Percentiles rank a stretch among this genome's conserved stretches.
Conservation (phyloP, 2,329 filamentous ascomycete genomes). For the Epichloe brachyelytri region DNA sequence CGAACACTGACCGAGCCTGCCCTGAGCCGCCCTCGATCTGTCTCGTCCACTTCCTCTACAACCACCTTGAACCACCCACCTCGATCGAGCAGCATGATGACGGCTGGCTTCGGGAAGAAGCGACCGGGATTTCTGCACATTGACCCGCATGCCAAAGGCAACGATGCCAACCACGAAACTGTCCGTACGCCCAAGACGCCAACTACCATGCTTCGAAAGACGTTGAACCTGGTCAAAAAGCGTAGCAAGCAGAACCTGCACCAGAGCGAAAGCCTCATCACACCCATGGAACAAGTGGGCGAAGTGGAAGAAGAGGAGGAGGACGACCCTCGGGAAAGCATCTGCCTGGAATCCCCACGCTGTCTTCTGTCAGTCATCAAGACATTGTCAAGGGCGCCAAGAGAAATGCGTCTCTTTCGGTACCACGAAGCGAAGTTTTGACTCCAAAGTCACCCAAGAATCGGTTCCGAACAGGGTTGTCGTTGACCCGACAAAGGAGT, state of each 20-base stretch:
- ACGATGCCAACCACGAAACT: constrained; percentile 16
- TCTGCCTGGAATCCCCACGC: constrained; percentile 10
- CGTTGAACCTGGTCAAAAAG: constrained; percentile 41
- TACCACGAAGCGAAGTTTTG: constrained; percentile 12
- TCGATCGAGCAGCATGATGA: constrained; percentile 31
- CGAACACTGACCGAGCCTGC: constrained; percentile 20
- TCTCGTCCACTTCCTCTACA: constrained; percentile 21
- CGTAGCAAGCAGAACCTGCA: constrained; percentile 38
- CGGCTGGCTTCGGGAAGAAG: constrained; percentile 22
- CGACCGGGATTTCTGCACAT: constrained; percentile 38
- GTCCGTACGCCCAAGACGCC: constrained; percentile 30
- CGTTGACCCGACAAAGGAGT: constrained; percentile 26
- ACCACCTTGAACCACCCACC: constrained; percentile 22
- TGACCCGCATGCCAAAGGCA: constrained; percentile 36
- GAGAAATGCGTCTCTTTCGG: constrained; percentile 21
- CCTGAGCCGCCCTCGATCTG: constrained; percentile 19
- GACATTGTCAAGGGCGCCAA: constrained; percentile 32
- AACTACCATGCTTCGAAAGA: constrained; percentile 37
- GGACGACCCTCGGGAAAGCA: constrained; percentile 9
- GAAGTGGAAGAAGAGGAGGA: constrained; percentile 19
- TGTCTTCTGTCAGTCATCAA: constrained; percentile 29
- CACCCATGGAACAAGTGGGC: constrained; percentile 22
- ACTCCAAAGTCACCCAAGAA: constrained; percentile 17
- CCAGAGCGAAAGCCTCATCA: constrained; percentile 20
- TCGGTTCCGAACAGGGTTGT: constrained; percentile 22